These are phyloP conservation scores for Sordariomycetes sp. DNA, from an alignment of 2,329 filamentous ascomycete species.

Conservation along the genomic window DNA sequence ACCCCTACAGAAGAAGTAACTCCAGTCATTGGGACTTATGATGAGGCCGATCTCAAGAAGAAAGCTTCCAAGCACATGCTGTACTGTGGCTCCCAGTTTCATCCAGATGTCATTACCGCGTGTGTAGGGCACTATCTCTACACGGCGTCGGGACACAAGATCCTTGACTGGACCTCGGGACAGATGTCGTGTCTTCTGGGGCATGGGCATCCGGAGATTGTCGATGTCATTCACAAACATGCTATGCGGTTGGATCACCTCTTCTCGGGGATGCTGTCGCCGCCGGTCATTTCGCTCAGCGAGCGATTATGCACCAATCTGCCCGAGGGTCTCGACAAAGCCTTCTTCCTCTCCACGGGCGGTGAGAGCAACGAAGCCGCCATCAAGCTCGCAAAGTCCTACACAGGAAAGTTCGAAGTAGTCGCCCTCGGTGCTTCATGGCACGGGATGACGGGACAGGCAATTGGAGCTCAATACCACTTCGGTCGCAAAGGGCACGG, in stretches of 20 bases:
- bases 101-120: constrained; percentile 28
- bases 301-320: constrained; percentile 38
- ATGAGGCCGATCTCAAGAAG: constrained; percentile 10
- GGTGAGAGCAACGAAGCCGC: constrained; percentile 52
- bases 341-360: constrained; percentile 50
- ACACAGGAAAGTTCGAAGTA: constrained; percentile 57
- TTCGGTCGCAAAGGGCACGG: constrained; percentile 40
- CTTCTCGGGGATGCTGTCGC: constrained; percentile 48
- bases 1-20: no score
- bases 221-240: constrained; percentile 38
- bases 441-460: constrained; percentile 51
- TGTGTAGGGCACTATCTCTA: constrained; percentile 35
- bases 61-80: constrained; percentile 15
- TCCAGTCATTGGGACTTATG: no score
- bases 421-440: constrained; percentile 49
- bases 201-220: constrained; percentile 49
- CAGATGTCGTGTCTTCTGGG: constrained; percentile 52
- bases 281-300: constrained; percentile 45
- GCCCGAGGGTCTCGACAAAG: constrained; percentile 39
- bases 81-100: constrained; percentile 14
- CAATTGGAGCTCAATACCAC: constrained; percentile 45
- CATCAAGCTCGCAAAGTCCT: constrained; percentile 55
- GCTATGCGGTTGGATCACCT: constrained; percentile 46
- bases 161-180: constrained; percentile 51
- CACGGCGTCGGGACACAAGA: constrained; percentile 30